phyloP scores from a whole-genome alignment of 345 rosid genomes.

The Salix udensis region DNA sequence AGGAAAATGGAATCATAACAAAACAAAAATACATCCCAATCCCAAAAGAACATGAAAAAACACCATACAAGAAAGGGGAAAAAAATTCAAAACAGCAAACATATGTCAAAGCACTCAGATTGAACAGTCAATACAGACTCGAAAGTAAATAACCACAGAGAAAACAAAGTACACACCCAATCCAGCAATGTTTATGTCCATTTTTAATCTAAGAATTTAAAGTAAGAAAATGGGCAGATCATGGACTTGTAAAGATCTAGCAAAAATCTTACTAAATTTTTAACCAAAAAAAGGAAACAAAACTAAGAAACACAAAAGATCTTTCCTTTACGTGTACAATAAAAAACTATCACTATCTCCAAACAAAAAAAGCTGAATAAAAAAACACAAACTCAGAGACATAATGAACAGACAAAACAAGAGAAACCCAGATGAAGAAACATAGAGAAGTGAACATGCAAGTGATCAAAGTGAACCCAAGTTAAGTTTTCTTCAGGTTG shows the following conservation, averaged over 20 bases:
- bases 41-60: not conserved
- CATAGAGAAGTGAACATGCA: not conserved
- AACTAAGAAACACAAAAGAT: not conserved
- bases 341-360: conserved; percentile 1
- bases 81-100: not conserved
- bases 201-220: not conserved
- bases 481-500: conserved; percentile 4
- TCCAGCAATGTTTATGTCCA: not conserved
- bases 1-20: too few species aligned
- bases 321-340: conserved; percentile 28
- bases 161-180: not conserved
- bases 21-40: too few species aligned
- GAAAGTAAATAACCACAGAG: not conserved
- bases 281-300: conserved; percentile 9
- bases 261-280: not conserved
- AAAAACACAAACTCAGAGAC: not conserved
- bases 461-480: conserved; percentile 6
- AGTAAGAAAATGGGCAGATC: conserved; percentile 4
- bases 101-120: not conserved
- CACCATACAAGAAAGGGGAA: not conserved
- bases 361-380: not conserved
- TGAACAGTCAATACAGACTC: not conserved
- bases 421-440: not conserved
- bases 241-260: conserved; percentile 10
- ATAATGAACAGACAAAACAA: not conserved